phyloP scores from a whole-genome alignment of 78 protist genomes.

The Thecamonas trahens region DNA sequence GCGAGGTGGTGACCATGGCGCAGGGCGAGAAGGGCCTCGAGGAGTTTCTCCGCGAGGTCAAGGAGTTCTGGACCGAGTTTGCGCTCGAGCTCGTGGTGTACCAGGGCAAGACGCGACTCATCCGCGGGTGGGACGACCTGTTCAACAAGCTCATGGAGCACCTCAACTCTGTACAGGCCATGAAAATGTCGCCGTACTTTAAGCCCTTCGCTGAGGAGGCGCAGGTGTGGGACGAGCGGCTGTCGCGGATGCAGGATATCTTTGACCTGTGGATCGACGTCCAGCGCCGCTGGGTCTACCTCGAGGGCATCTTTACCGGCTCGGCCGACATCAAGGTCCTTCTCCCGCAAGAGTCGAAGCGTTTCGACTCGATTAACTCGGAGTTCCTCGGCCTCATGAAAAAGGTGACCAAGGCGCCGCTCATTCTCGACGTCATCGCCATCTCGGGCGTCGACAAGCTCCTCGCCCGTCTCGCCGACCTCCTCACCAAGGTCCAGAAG shows the following conservation, averaged over 20 bases:
- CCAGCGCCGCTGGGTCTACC: constrained; percentile 93
- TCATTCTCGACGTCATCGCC: constrained; percentile 67
- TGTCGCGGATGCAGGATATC: constrained; percentile 52
- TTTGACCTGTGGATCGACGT: constrained; percentile 88
- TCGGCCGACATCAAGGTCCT: constrained; percentile 79
- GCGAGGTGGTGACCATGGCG: constrained; percentile 77
- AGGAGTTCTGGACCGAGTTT: constrained; percentile 72
- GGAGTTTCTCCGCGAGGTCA: constrained; percentile 71
- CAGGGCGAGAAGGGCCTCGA: constrained; percentile 96
- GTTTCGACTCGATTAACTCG: constrained; percentile 66
- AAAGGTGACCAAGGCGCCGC: constrained; percentile 52
- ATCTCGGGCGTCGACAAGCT: constrained; percentile 40
- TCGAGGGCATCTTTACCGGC: constrained; percentile 91
- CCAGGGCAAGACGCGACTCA: constrained; percentile 46
- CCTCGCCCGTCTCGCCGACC: constrained; percentile 72
- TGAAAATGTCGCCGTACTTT: constrained; percentile 91
- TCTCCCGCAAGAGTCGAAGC: constrained; percentile 74
- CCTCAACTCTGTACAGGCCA: constrained; percentile 54
- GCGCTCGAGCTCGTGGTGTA: constrained; percentile 81
- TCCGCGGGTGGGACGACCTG: constrained; percentile 95
- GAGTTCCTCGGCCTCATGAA: constrained; percentile 81
- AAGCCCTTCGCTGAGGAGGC: constrained; percentile 83
- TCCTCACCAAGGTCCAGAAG: constrained; percentile 84
- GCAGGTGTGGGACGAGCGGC: constrained; percentile 77
- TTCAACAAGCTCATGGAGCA: constrained; percentile 68